Evolutionary conservation across 352 stramenopile species (phyloP).

Genomic region (Blastocystis sp.): DNA sequence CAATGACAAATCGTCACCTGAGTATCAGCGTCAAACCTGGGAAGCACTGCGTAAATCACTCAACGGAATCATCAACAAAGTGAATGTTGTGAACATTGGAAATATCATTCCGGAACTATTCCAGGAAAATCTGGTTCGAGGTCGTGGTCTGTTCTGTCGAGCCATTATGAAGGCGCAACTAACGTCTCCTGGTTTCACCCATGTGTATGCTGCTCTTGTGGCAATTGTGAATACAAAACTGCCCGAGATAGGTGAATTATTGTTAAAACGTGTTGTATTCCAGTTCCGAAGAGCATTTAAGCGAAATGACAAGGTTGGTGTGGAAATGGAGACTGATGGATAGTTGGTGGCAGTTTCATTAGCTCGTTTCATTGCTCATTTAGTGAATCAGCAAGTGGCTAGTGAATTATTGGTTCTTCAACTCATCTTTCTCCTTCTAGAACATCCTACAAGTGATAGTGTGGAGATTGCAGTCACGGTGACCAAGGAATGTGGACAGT

Average conservation of each 20-base stretch:
- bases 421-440: slow-evolving; percentile 87
- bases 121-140: slow-evolving; percentile 89
- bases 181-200: slow-evolving; percentile 85
- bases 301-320: slow-evolving; percentile 82
- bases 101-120: slow-evolving; percentile 77
- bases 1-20: slow-evolving; percentile 70
- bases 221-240: slow-evolving; percentile 98
- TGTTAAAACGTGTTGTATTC: slow-evolving; percentile 84
- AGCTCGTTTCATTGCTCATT: slow-evolving; percentile 89
- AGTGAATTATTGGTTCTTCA: slow-evolving; percentile 93
- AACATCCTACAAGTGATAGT: slow-evolving; percentile 91
- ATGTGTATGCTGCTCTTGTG: slow-evolving; percentile 89
- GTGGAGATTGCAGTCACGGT: slow-evolving; percentile 95
- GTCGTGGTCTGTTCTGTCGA: slow-evolving; percentile 82
- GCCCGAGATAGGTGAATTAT: slow-evolving; percentile 88
- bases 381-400: slow-evolving; percentile 95
- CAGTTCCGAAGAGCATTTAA: slow-evolving; percentile 89
- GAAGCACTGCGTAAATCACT: slow-evolving; percentile 89
- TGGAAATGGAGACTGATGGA: not conserved
- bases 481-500: slow-evolving; percentile 86
- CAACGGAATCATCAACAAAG: slow-evolving; percentile 96
- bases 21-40: slow-evolving; percentile 85
- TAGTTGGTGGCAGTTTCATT: slow-evolving; percentile 76
- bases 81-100: slow-evolving; percentile 68
- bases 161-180: slow-evolving; percentile 90